A percentile compares a stretch with the other conserved stretches of the same genome.
phyloP scores from a whole-genome alignment of 1,284 basidiomycete species.

The Cryptococcus sp. region DNA sequence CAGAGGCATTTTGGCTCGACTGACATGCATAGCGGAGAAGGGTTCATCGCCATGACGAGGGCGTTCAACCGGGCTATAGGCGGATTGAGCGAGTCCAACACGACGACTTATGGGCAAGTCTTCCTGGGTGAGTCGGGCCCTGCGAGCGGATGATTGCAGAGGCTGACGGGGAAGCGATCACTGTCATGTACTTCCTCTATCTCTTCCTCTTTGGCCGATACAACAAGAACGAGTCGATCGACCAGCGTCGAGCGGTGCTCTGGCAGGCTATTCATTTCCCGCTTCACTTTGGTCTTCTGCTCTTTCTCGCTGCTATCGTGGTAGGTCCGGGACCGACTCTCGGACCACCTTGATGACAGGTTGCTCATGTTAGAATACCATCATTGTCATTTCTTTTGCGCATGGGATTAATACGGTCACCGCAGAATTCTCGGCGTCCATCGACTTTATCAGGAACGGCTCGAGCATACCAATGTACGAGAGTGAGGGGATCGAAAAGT shows the following conservation, averaged over 20 bases:
- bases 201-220: conserved; percentile 26
- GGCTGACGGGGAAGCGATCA: no score
- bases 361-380: neutral
- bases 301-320: conserved; percentile 23
- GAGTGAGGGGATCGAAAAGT: neutral
- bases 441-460: neutral
- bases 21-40: conserved; percentile 19
- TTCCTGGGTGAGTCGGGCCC: conserved; percentile 12
- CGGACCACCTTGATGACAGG: neutral
- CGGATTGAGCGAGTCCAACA: conserved; percentile 13
- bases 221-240: conserved; percentile 11
- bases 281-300: conserved; percentile 22
- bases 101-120: conserved; percentile 22
- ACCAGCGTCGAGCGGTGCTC: conserved; percentile 7
- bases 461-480: neutral
- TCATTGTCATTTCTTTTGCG: conserved; percentile 3
- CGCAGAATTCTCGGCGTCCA: neutral
- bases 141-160: neutral
- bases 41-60: conserved; percentile 21
- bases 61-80: conserved; percentile 23
- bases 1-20: neutral
- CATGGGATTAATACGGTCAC: conserved; percentile 6
- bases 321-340: neutral
- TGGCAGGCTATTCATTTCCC: conserved; percentile 29
- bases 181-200: conserved; percentile 28